These are phyloP conservation scores for Aspergillus nidulans DNA, from an alignment of 495 filamentous ascomycete species.

Conservation along the genomic window DNA sequence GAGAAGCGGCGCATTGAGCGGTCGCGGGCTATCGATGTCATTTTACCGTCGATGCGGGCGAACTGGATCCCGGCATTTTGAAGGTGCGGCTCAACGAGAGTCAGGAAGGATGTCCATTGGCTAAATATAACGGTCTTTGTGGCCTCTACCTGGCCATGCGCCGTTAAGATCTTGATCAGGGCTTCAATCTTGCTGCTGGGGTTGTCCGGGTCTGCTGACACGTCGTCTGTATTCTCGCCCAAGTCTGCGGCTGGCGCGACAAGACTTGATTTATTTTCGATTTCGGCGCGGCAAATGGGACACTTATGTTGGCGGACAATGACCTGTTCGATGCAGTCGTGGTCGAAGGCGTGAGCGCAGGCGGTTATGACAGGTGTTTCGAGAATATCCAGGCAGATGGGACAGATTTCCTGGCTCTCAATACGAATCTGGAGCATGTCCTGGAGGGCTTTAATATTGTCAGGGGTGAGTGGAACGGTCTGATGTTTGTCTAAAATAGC, in stretches of 20 bases:
- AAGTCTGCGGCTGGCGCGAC: slow-evolving; percentile 60
- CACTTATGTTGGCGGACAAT: slow-evolving; percentile 79
- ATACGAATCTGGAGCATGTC: slow-evolving; percentile 74
- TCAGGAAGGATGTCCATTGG: slow-evolving; percentile 89
- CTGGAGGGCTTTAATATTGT: slow-evolving; percentile 71
- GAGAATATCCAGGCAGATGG: slow-evolving; percentile 74
- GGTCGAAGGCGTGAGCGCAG: slow-evolving; percentile 81
- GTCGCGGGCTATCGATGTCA: slow-evolving; percentile 65
- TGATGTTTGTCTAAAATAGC: slow-evolving; percentile 60
- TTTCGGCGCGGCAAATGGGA: slow-evolving; percentile 78
- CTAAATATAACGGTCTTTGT: slow-evolving; percentile 89
- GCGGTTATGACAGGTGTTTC: slow-evolving; percentile 78
- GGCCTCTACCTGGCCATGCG: slow-evolving; percentile 58
- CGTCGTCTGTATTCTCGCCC: slow-evolving; percentile 44
- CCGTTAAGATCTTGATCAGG: slow-evolving; percentile 71
- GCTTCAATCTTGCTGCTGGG: slow-evolving; percentile 83
- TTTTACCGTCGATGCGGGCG: slow-evolving; percentile 78
- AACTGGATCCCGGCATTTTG: slow-evolving; percentile 56
- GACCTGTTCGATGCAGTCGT: slow-evolving; percentile 69
- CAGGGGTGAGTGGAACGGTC: slow-evolving; percentile 64
- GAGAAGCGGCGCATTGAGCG: slow-evolving; percentile 62
- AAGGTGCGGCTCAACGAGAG: slow-evolving; percentile 71
- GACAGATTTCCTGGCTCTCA: slow-evolving; percentile 77
- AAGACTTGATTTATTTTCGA: slow-evolving; percentile 52
- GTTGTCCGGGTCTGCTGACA: slow-evolving; percentile 54